Conservation (phyloP, 208 protist genomes). For the Angomonas deanei region DNA sequence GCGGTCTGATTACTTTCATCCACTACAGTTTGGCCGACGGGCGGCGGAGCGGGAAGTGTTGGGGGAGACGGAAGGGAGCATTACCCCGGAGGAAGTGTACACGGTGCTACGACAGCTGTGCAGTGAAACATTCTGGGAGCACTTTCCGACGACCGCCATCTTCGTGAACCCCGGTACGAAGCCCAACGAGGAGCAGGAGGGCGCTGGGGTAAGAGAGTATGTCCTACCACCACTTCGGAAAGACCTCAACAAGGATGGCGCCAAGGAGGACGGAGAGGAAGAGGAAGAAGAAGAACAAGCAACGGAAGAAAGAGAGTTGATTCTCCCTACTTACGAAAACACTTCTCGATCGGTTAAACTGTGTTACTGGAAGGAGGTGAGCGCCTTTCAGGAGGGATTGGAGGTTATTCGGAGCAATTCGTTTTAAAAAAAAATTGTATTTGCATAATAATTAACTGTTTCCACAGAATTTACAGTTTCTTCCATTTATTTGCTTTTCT, state of each 20-base stretch:
- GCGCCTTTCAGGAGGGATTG: not conserved
- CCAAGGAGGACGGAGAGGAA: not conserved
- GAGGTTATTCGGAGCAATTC: not conserved
- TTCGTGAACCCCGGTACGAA: not conserved
- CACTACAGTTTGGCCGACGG: not conserved
- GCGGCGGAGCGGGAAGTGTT: not conserved
- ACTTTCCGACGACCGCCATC: not conserved
- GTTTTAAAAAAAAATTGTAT: not conserved
- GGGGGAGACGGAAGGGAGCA: not conserved
- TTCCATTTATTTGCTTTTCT: too few relatives aligned
- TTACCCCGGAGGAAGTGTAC: not conserved
- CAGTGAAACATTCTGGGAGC: not conserved
- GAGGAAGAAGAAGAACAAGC: not conserved
- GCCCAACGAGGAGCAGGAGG: not conserved
- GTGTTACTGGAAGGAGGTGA: not conserved
- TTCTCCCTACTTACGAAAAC: not conserved
- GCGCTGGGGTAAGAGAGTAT: not conserved
- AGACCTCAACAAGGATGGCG: not conserved
- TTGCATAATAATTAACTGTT: too few relatives aligned
- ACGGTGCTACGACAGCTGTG: not conserved
- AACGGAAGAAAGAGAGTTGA: not conserved
- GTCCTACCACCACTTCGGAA: not conserved
- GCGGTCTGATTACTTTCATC: not conserved
- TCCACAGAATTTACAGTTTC: too few relatives aligned
- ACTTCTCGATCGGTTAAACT: not conserved